These are phyloP conservation scores for Aspergillus nidulans DNA, from an alignment of 495 filamentous ascomycete species.

Conservation along the genomic window DNA sequence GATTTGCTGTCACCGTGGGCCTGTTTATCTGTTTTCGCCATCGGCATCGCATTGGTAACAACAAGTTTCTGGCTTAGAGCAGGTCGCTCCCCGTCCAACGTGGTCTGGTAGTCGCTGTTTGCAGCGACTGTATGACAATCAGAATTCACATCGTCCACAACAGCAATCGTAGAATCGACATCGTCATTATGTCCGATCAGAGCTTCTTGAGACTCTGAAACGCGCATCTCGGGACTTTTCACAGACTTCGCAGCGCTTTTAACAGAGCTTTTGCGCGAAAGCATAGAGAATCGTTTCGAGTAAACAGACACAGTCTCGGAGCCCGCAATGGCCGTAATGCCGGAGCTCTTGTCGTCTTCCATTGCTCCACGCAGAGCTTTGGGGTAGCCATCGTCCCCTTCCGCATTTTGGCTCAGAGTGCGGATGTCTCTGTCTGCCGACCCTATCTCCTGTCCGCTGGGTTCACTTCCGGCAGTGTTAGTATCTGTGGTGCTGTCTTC, in stretches of 20 bases:
- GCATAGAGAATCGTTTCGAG: conserved; percentile 29
- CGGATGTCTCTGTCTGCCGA: not conserved
- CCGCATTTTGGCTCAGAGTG: not conserved
- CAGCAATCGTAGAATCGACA: conserved; percentile 22
- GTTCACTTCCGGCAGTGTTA: conserved; percentile 11
- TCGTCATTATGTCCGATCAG: conserved; percentile 22
- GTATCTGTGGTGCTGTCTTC: conserved; percentile 18
- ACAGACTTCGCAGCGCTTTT: conserved; percentile 15
- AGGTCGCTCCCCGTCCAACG: conserved; percentile 1
- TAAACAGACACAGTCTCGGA: conserved; percentile 30
- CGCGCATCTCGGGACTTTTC: conserved; percentile 3
- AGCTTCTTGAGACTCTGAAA: conserved; percentile 27
- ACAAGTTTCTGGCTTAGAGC: not conserved
- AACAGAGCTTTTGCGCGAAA: conserved; percentile 19
- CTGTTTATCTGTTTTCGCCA: not conserved
- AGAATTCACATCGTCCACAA: conserved; percentile 23
- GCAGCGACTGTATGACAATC: conserved; percentile 17
- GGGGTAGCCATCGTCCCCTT: not conserved
- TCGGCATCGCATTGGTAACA: not conserved
- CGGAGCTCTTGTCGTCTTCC: conserved; percentile 29
- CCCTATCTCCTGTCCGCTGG: not conserved
- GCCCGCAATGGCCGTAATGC: conserved; percentile 33
- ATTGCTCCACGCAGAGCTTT: conserved; percentile 20
- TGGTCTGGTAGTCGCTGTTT: conserved; percentile 3
- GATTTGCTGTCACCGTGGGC: not conserved